These are phyloP conservation scores for Nemania serpens DNA, from an alignment of 2,329 filamentous ascomycete genomes.

Conservation along the genomic window DNA sequence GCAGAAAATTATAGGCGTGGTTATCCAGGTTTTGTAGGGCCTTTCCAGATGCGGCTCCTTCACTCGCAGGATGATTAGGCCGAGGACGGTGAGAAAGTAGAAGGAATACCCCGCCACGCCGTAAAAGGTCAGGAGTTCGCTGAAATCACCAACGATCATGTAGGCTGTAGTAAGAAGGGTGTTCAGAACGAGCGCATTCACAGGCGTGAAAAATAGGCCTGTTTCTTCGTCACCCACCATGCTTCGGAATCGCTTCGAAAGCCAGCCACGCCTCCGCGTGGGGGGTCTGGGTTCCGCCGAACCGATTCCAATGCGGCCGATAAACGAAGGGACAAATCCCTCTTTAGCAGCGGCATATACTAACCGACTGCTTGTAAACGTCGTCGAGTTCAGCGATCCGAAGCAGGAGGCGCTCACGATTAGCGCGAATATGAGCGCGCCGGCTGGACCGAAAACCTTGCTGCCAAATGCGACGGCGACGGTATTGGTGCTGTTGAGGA, in stretches of 20 bases:
- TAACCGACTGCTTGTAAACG: slow-evolving; percentile 89
- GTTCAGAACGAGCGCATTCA: slow-evolving; percentile 88
- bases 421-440: slow-evolving; percentile 82
- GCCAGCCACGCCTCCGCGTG: slow-evolving; percentile 58
- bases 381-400: slow-evolving; percentile 90
- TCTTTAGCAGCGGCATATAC: slow-evolving; percentile 96
- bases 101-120: slow-evolving; percentile 97
- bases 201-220: slow-evolving; percentile 90
- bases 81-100: slow-evolving; percentile 94
- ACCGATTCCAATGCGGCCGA: slow-evolving; percentile 79
- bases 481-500: slow-evolving; percentile 87
- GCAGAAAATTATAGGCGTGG: slow-evolving; percentile 96
- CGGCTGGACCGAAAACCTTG: slow-evolving; percentile 84
- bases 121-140: slow-evolving; percentile 93
- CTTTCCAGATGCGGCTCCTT: slow-evolving; percentile 85
- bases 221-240: slow-evolving; percentile 76
- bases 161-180: slow-evolving; percentile 73
- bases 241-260: slow-evolving; percentile 62
- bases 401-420: slow-evolving; percentile 92
- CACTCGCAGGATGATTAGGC: slow-evolving; percentile 87
- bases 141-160: slow-evolving; percentile 85
- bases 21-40: slow-evolving; percentile 95
- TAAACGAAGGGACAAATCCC: slow-evolving; percentile 83
- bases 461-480: slow-evolving; percentile 93
- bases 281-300: slow-evolving; percentile 47